These are phyloP conservation scores for Zygosaccharomyces lentus DNA, from an alignment of 805 yeast species.

Conservation along the genomic window DNA sequence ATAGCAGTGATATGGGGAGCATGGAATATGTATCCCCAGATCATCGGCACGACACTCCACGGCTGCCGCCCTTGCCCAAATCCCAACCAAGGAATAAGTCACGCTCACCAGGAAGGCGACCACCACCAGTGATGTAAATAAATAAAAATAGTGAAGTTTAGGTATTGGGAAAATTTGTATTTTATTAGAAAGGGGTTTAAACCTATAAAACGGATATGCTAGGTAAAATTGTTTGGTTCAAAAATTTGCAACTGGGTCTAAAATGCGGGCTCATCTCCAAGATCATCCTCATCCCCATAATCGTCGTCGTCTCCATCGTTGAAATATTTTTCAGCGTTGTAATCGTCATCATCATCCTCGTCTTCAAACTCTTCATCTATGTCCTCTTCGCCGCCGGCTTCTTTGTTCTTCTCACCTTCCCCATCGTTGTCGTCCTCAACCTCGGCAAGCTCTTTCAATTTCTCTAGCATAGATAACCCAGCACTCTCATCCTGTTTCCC, in stretches of 20 bases:
- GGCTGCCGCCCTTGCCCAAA: conserved; percentile 17
- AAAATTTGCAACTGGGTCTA: conserved; percentile 19
- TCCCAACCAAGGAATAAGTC: conserved; percentile 8
- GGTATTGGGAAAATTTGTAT: neutral
- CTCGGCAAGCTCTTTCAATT: conserved; percentile 46
- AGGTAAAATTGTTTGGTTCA: neutral
- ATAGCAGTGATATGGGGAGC: neutral
- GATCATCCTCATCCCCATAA: conserved; percentile 46
- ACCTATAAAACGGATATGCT: neutral
- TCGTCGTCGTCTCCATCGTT: conserved; percentile 56
- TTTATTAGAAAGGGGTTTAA: neutral
- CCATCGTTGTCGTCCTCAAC: conserved; percentile 41
- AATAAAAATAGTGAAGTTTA: neutral
- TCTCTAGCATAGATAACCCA: conserved; percentile 42
- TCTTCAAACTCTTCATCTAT: conserved; percentile 54
- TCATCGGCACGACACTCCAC: conserved; percentile 6
- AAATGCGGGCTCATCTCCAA: conserved; percentile 60
- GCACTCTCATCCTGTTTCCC: conserved; percentile 27
- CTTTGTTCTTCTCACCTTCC: conserved; percentile 23
- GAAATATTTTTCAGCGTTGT: conserved; percentile 59
- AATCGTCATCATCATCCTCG: conserved; percentile 57
- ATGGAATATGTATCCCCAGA: neutral
- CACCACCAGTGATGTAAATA: conserved; percentile 9
- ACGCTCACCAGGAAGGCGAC: conserved; percentile 17
- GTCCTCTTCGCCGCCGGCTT: conserved; percentile 42